Evolutionary conservation across 2,329 filamentous ascomycete species (phyloP), one percentile per base, ranked within the genome.

Genomic region (Fusarium hainanense): DNA sequence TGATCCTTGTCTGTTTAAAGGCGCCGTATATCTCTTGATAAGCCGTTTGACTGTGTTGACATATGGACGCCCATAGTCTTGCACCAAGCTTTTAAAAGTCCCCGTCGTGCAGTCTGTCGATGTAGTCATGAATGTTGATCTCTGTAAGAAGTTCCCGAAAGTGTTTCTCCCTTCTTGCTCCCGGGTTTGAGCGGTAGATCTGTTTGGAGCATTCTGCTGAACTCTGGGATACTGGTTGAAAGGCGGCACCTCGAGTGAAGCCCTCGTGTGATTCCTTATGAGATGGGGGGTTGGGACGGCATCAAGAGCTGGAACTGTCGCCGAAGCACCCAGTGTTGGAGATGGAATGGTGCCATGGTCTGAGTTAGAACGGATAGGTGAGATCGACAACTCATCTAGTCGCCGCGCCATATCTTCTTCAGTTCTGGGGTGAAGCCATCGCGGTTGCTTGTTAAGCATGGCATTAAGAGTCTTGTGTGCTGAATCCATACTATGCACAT

Each of bases 391-490:
- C 63, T 82, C 79, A n/a, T 77, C 77, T 51, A 88, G 80, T 28
- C 86, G 85, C 32, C 82, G 81, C 46, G 79, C 78, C 82, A 88
- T 87, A 54, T 89, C 86, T 20, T 82, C 79, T 13, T 82, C 79
- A 37, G 79, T 82, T 63, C 82, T 83, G 2, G 87, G 86, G 21
- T 85, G 84, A 51, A 89, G 79, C 82, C 87, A 88, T 74, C 87
- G 82, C 30, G 87, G 85, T 40, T 89, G 85, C 65, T 89, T 87
- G 67, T 88, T 87, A 32, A 89, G 82, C 65, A 88, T 82, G 10
- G 80, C 79, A 56, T 85, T 85, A 68, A 89, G 83, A 23, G 85
- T 87, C 78, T 89, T 89, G 72, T 87, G 86, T 34, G 85, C 86
- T 28, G 87, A 88, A 70, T 88, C 87, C 70, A 84, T 84, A 40